Base-by-base conservation (phyloP, 331 rosid species). In the Rhamnella rubrinervis region DNA sequence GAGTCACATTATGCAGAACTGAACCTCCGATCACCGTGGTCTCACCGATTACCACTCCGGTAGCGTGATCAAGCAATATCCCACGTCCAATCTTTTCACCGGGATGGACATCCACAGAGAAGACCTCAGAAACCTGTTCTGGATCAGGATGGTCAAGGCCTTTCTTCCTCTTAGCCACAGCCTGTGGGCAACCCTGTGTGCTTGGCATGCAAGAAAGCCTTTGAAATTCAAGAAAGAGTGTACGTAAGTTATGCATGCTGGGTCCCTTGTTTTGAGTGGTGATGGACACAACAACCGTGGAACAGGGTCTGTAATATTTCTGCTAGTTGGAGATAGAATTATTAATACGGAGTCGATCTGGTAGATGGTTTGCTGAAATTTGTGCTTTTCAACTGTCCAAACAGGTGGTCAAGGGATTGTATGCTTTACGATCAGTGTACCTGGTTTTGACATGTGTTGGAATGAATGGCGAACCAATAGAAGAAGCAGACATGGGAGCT, bases 161-260 rank as follows among this genome's bases (percentile, higher is more conserved):
- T 76, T 77, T 26, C 90, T 68, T 5, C 83, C 84, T 21, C 72
- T 77, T 16, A 64, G 40, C 92, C 92, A 89, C n/a, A 86, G 50
- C 62, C 78, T 77, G 61, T 87, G 91, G 1, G 89, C 88, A 6
- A 90, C 79, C 71, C 95, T 78, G 71, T 88, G 90, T 23, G 95
- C 83, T 44, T 86, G 90, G 28, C 87, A 78, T 0, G 97, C 91
- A 0, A 81, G 71, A 65, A 88, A 86, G 4, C 95, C 88, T 69
- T 90, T 85, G 85, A 77, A 83, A 63, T 82, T 88, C 31, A 91
- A 21, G 52, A 86, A 80, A 52, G 92, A 84, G 63, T 84, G 91
- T 47, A 83, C 92, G n/a, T 75, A 84, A 60, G 91, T 90, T 38
- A 81, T 83, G 73, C 91, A 84, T 16, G 91, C 88, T 23, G 96